These are phyloP conservation scores for Tricholoma terreum DNA, from an alignment of 768 basidiomycete genomes.

Conservation along the genomic window DNA sequence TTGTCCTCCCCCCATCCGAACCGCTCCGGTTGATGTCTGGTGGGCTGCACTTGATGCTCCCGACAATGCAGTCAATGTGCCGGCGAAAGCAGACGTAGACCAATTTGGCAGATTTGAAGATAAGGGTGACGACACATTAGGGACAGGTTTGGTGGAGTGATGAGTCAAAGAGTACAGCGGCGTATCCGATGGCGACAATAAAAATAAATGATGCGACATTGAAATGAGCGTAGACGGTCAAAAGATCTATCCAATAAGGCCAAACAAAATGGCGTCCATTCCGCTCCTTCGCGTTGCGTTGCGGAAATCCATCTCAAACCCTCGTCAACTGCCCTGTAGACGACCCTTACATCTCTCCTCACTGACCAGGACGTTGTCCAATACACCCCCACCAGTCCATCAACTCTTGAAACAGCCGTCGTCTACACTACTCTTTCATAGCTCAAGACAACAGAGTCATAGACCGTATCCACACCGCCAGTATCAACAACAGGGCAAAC, in stretches of 20 bases:
- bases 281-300: conserved; percentile 10
- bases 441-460: not conserved
- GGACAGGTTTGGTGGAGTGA: conserved; percentile 71
- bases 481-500: conserved; percentile 1
- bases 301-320: not conserved
- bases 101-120: conserved; percentile 84
- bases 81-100: conserved; percentile 90
- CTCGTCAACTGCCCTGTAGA: conserved; percentile 7
- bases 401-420: not conserved
- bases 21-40: conserved; percentile 59
- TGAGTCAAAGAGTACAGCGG: conserved; percentile 83
- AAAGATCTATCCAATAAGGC: not conserved
- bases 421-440: conserved; percentile 8
- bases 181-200: conserved; percentile 83
- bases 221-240: conserved; percentile 3
- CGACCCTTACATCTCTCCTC: not conserved
- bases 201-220: conserved; percentile 87
- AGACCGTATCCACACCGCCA: conserved; percentile 17
- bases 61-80: conserved; percentile 82
- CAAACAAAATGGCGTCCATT: conserved; percentile 14
- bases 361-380: not conserved
- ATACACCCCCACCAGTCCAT: not conserved
- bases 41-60: conserved; percentile 79
- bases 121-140: conserved; percentile 59
- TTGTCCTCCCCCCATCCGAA: conserved; percentile 75